phyloP scores from a whole-genome alignment of 768 basidiomycete genomes.

The Gloeopeniophorella convolvens region DNA sequence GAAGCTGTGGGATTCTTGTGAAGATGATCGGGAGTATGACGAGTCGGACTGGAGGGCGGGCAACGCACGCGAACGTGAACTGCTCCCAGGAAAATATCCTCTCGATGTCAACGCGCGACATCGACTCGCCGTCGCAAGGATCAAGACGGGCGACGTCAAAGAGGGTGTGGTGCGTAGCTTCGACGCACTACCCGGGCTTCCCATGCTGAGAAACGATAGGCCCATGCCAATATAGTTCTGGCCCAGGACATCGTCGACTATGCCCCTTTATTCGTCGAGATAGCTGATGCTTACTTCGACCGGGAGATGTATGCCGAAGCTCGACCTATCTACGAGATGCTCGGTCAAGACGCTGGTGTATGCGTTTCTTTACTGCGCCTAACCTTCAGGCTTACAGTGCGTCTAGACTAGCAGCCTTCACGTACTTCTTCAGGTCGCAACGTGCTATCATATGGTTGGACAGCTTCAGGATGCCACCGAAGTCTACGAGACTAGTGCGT shows the following conservation, averaged over 20 bases:
- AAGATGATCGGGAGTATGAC: constrained; percentile 90
- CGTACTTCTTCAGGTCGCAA: constrained; percentile 69
- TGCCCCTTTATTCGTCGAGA: constrained; percentile 70
- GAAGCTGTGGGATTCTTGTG: constrained; percentile 71
- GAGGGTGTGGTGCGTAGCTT: constrained; percentile 66
- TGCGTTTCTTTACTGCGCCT: constrained; percentile 21
- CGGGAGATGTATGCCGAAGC: constrained; percentile 73
- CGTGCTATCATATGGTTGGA: constrained; percentile 72
- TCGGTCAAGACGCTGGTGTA: constrained; percentile 71
- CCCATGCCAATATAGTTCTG: constrained; percentile 70
- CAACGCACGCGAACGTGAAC: constrained; percentile 32
- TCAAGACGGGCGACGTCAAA: constrained; percentile 70
- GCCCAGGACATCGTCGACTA: constrained; percentile 70
- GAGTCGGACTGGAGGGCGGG: constrained; percentile 30
- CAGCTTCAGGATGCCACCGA: constrained; percentile 73
- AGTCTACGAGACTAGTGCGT: constrained; percentile 74
- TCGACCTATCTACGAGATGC: constrained; percentile 67
- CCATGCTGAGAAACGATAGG: constrained; percentile 34
- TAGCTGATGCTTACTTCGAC: constrained; percentile 81
- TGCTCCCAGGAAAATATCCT: constrained; percentile 51
- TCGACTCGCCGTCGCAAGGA: constrained; percentile 73
- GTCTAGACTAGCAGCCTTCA: constrained; percentile 66
- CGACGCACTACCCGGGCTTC: background rate
- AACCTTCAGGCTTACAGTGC: background rate
- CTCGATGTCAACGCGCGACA: constrained; percentile 78